Conservation (phyloP, 2,329 filamentous ascomycete species). For the Trichoderma koningii region DNA sequence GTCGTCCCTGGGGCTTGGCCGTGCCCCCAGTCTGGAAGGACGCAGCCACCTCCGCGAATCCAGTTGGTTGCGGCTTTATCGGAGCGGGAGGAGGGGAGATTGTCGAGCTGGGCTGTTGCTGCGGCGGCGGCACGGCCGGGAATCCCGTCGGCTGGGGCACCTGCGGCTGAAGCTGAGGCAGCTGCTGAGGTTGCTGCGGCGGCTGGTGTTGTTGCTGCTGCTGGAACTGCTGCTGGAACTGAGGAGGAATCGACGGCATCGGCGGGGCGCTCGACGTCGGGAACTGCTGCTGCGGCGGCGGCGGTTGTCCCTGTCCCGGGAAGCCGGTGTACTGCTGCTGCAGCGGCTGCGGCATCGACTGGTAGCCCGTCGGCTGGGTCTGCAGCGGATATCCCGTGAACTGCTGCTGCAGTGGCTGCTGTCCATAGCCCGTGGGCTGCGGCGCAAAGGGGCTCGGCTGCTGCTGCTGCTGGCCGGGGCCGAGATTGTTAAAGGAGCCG, state of each 20-base stretch:
- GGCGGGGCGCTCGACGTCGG: conserved; percentile 58
- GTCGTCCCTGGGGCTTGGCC: conserved; percentile 48
- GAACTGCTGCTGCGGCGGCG: conserved; percentile 58
- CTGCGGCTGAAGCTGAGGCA: conserved; percentile 46
- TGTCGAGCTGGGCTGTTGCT: conserved; percentile 52
- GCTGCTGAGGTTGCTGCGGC: conserved; percentile 45
- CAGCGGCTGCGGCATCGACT: conserved; percentile 59
- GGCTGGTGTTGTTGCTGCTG: conserved; percentile 49
- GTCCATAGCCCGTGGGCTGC: conserved; percentile 62
- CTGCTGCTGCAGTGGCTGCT: conserved; percentile 56
- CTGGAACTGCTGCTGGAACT: conserved; percentile 61
- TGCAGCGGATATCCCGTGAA: conserved; percentile 63
- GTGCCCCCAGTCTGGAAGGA: conserved; percentile 60
- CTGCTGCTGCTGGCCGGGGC: conserved; percentile 49
- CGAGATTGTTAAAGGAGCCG: conserved; percentile 48
- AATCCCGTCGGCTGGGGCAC: conserved; percentile 51
- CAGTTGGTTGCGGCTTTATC: conserved; percentile 66
- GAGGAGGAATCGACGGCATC: conserved; percentile 61
- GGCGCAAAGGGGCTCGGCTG: conserved; percentile 59
- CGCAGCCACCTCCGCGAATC: conserved; percentile 67
- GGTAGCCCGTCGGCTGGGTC: conserved; percentile 49
- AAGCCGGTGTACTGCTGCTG: conserved; percentile 72
- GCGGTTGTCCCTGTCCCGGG: conserved; percentile 49
- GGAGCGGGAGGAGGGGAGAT: conserved; percentile 59
- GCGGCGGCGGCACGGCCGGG: conserved; percentile 45